Conservation (phyloP, 257 asterid genomes). For the Eustoma russellianum region DNA sequence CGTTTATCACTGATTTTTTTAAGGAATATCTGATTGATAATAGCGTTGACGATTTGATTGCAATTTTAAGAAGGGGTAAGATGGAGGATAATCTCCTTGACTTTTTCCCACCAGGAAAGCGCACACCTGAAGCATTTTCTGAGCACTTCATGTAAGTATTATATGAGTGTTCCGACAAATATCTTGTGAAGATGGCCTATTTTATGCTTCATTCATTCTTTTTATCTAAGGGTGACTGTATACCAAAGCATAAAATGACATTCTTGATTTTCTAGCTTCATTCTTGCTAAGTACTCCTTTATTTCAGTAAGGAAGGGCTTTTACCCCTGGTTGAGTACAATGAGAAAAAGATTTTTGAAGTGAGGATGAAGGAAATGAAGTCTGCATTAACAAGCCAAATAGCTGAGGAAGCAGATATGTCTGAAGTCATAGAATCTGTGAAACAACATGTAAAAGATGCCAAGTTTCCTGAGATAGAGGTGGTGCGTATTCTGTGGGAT, state of each 20-base stretch:
- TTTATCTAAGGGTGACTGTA: too few species aligned
- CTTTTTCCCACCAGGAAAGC: conserved; percentile 75
- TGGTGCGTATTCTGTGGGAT: conserved; percentile 87
- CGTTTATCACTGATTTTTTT: conserved; percentile 89
- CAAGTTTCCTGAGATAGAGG: conserved; percentile 78
- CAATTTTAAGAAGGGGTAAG: conserved; percentile 83
- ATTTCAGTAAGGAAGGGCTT: conserved; percentile 73
- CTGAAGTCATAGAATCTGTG: conserved; percentile 89
- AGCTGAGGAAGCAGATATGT: conserved; percentile 65
- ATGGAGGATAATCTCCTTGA: conserved; percentile 88
- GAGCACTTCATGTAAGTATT: conserved; percentile 88
- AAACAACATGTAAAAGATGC: conserved; percentile 91
- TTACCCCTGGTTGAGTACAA: conserved; percentile 63
- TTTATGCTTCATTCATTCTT: too few species aligned
- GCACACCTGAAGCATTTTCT: conserved; percentile 82
- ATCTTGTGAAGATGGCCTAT: too few species aligned
- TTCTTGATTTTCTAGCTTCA: neutral
- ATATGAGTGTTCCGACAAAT: too few species aligned
- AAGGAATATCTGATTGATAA: conserved; percentile 94
- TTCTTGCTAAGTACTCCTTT: conserved; percentile 2
- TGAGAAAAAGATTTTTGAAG: conserved; percentile 79
- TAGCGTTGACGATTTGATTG: conserved; percentile 90
- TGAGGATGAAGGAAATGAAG: conserved; percentile 81
- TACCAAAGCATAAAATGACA: too few species aligned
- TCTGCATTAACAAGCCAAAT: conserved; percentile 72